Evolutionary conservation across 2,329 filamentous ascomycete species (phyloP).

Genomic region (Pseudocercospora fuligena): DNA sequence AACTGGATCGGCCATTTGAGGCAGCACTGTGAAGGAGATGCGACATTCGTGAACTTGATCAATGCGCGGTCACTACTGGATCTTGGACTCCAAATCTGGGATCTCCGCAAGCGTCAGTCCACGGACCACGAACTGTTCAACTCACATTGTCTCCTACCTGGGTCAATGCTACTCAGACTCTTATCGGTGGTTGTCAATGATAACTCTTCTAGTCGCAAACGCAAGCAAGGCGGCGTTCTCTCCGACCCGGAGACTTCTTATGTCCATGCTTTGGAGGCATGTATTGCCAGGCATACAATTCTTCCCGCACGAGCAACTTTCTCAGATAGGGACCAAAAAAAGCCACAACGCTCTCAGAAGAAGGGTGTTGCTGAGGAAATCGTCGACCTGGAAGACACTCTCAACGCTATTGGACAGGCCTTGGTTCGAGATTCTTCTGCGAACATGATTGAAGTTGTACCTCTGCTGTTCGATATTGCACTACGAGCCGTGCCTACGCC

Average conservation of each 20-base stretch:
- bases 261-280: constrained; percentile 25
- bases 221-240: constrained; percentile 25
- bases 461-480: constrained; percentile 46
- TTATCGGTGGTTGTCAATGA: background rate
- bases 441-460: constrained; percentile 21
- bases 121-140: constrained; percentile 37
- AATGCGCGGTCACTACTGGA: constrained; percentile 16
- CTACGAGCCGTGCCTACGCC: constrained; percentile 47
- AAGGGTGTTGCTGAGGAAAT: background rate
- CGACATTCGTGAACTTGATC: background rate
- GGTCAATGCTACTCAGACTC: constrained; percentile 25
- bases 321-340: constrained; percentile 31
- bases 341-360: constrained; percentile 10
- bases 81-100: constrained; percentile 36
- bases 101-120: constrained; percentile 28
- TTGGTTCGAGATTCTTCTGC: constrained; percentile 3
- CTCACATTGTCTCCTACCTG: constrained; percentile 33
- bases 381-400: background rate
- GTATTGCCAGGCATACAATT: constrained; percentile 50
- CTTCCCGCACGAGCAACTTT: constrained; percentile 46
- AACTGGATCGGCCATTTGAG: constrained; percentile 31
- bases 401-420: constrained; percentile 15
- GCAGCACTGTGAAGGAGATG: background rate
- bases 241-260: background rate
- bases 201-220: constrained; percentile 22